Evolutionary conservation across 768 basidiomycete species (phyloP).

Genomic region (Sarcodon aspratus): DNA sequence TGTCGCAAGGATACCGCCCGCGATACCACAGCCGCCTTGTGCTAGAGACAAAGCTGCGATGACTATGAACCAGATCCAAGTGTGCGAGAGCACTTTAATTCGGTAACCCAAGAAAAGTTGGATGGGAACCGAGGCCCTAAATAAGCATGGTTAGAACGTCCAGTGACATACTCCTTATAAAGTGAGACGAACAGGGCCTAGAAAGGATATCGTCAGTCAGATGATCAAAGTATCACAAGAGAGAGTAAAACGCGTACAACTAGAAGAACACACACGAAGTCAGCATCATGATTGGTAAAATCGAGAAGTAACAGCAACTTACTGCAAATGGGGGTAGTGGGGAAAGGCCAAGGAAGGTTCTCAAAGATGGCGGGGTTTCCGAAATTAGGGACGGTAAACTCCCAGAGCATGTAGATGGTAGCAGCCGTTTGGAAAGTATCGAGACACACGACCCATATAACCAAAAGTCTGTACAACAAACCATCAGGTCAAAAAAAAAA

Average conservation of each 20-base stretch:
- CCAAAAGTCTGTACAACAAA: constrained; percentile 3
- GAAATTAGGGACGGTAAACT: background rate
- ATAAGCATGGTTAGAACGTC: background rate
- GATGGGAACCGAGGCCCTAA: background rate
- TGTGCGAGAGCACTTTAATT: background rate
- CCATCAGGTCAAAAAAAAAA: no score
- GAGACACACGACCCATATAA: background rate
- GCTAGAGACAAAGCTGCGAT: background rate
- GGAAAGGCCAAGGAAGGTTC: background rate
- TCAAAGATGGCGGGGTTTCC: background rate
- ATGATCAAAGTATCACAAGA: background rate
- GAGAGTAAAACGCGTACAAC: background rate
- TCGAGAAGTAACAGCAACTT: background rate
- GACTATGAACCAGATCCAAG: background rate
- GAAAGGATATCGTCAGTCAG: background rate
- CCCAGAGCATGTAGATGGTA: background rate
- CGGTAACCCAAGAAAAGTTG: background rate
- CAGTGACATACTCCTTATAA: background rate
- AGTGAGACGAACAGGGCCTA: background rate
- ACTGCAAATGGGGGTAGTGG: background rate
- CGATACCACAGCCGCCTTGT: background rate
- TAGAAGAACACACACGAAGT: background rate
- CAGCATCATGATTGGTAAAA: background rate
- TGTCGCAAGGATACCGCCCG: background rate
- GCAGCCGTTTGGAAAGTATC: background rate